phyloP scores from a whole-genome alignment of 306 rosid genomes.

The Gastrolobium villosum region DNA sequence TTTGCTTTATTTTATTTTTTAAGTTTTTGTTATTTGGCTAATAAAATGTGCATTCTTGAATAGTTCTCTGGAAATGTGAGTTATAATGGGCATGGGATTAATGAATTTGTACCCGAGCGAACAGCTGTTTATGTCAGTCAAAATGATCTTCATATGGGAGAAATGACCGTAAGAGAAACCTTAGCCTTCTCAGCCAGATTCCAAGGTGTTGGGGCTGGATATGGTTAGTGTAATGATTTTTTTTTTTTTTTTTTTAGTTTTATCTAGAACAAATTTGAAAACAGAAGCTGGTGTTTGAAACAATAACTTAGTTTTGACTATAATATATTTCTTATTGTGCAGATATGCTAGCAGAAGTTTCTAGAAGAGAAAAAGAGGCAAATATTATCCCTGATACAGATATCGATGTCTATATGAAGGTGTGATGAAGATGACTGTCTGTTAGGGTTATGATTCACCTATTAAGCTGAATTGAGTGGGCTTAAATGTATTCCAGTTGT shows the following conservation, averaged over 20 bases:
- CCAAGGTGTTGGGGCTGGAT: constrained; percentile 75
- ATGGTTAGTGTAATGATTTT: constrained; percentile 59
- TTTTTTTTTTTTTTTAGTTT: no score
- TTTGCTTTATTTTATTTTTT: neutral
- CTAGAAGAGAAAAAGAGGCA: constrained; percentile 71
- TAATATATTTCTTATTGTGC: neutral
- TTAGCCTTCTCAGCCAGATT: constrained; percentile 78
- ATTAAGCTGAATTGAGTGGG: no score
- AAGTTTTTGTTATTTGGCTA: constrained; percentile 8
- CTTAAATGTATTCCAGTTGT: no score
- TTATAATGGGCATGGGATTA: constrained; percentile 76
- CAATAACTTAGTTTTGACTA: constrained; percentile 19
- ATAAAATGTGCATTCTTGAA: constrained; percentile 5
- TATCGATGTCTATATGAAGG: constrained; percentile 80
- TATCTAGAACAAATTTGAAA: no score
- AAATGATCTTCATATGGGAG: constrained; percentile 74
- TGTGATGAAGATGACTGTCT: neutral
- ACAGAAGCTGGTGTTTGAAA: neutral
- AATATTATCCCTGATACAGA: constrained; percentile 73
- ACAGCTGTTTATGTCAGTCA: constrained; percentile 81
- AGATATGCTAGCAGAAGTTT: constrained; percentile 74
- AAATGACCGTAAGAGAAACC: constrained; percentile 83
- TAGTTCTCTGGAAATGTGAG: constrained; percentile 68
- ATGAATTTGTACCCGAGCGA: constrained; percentile 76
- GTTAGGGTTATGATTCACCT: no score